Evolutionary conservation across 805 yeast genomes (phyloP).

Genomic region (Lipomyces yamanashiensis): DNA sequence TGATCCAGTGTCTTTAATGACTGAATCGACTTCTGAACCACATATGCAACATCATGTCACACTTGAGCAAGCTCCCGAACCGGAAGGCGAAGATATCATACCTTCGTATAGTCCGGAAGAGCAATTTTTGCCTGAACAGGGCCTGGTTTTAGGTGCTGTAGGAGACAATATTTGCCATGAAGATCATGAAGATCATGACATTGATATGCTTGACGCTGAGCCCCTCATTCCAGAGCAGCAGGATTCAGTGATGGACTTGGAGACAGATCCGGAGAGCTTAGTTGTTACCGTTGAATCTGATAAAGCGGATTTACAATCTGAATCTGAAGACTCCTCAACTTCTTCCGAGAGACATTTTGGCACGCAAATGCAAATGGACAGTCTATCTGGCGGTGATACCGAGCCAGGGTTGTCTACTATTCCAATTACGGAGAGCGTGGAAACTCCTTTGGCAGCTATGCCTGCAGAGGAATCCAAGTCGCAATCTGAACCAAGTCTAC

Average conservation of each 20-base stretch:
- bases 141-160: neutral
- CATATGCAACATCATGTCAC: slow-evolving; percentile 4
- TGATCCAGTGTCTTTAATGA: neutral
- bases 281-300: neutral
- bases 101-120: slow-evolving; percentile 5
- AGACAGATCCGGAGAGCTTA: neutral
- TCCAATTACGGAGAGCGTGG: neutral
- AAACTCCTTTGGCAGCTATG: neutral
- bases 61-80: slow-evolving; percentile 18
- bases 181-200: neutral
- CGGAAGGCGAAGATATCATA: slow-evolving; percentile 15
- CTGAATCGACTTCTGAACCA: neutral
- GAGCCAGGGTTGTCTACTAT: too few species aligned
- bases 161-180: neutral
- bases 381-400: too few species aligned
- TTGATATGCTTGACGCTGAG: neutral
- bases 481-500: neutral
- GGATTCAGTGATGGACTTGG: neutral
- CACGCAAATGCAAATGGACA: too few species aligned
- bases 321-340: neutral
- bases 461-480: neutral
- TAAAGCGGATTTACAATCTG: neutral
- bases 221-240: neutral
- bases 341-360: neutral
- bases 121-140: neutral